Evolutionary conservation across 2,329 filamentous ascomycete species (phyloP).

Genomic region (Aspergillus ruber): DNA sequence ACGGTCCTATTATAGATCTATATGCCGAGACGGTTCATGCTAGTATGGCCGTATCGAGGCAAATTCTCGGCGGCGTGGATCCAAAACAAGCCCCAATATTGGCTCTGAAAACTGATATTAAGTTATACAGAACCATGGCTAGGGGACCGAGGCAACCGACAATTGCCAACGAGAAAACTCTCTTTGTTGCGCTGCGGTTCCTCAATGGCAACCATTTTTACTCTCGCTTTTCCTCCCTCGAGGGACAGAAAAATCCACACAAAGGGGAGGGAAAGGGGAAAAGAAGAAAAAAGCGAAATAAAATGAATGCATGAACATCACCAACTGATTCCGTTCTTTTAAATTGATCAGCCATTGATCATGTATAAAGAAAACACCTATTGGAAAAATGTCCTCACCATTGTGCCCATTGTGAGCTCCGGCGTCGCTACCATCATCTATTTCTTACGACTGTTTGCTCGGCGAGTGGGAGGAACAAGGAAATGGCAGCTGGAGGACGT

Average conservation of each 20-base stretch:
- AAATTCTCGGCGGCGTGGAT: too few relatives aligned
- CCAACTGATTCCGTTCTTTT: background rate
- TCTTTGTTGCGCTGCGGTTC: too few relatives aligned
- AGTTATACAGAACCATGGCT: too few relatives aligned
- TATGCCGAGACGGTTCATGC: too few relatives aligned
- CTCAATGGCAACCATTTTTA: too few relatives aligned
- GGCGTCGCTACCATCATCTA: conserved; percentile 5
- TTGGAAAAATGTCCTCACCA: conserved; percentile 9
- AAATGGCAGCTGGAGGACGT: conserved; percentile 5
- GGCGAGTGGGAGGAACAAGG: conserved; percentile 1
- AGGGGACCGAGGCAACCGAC: too few relatives aligned
- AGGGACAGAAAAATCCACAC: background rate
- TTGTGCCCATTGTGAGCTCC: conserved; percentile 7
- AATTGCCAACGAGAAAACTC: too few relatives aligned
- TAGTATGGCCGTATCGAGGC: too few relatives aligned
- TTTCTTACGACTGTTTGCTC: conserved; percentile 4
- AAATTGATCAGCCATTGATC: background rate
- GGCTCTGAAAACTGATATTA: too few relatives aligned
- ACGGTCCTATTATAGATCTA: too few relatives aligned
- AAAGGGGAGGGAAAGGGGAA: too few relatives aligned
- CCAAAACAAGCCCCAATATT: too few relatives aligned
- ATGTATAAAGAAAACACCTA: conserved; percentile 6
- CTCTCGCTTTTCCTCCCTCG: background rate
- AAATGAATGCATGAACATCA: background rate
- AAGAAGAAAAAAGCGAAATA: background rate